These are phyloP conservation scores for Eucalyptus virginea DNA, from an alignment of 345 rosid genomes.

Conservation along the genomic window DNA sequence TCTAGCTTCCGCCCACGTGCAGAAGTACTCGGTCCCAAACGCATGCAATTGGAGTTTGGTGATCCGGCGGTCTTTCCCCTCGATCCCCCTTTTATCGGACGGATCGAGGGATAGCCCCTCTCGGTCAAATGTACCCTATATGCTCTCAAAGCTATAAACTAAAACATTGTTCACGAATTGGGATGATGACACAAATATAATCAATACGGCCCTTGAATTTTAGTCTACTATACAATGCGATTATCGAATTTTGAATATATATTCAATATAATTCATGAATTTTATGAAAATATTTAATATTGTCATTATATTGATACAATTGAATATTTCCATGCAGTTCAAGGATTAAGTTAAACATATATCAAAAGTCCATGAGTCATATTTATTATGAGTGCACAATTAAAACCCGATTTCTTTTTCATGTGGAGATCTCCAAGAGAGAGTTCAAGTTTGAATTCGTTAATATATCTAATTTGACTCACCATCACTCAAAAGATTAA, in stretches of 20 bases:
- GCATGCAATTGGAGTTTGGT: background rate
- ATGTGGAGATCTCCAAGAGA: too few species aligned
- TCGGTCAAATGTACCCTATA: too few species aligned
- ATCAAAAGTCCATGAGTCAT: too few species aligned
- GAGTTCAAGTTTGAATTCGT: too few species aligned
- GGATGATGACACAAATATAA: too few species aligned
- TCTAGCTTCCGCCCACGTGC: background rate
- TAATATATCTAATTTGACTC: fast-evolving
- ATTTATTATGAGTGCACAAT: fast-evolving
- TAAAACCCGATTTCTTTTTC: too few species aligned
- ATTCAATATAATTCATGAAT: too few species aligned
- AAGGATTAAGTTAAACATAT: too few species aligned
- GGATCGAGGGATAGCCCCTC: background rate
- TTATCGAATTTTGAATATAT: fast-evolving
- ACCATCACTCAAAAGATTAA: too few species aligned
- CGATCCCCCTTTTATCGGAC: background rate
- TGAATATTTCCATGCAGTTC: fast-evolving
- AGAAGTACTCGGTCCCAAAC: background rate
- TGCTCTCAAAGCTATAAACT: too few species aligned
- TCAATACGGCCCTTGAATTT: fast-evolving
- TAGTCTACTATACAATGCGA: fast-evolving
- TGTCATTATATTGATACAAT: fast-evolving
- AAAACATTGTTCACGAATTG: too few species aligned
- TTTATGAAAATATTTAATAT: fast-evolving
- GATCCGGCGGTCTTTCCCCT: background rate